Base-by-base conservation (phyloP, 1,139 yeast species). In the Magnusiomyces clavatus region DNA sequence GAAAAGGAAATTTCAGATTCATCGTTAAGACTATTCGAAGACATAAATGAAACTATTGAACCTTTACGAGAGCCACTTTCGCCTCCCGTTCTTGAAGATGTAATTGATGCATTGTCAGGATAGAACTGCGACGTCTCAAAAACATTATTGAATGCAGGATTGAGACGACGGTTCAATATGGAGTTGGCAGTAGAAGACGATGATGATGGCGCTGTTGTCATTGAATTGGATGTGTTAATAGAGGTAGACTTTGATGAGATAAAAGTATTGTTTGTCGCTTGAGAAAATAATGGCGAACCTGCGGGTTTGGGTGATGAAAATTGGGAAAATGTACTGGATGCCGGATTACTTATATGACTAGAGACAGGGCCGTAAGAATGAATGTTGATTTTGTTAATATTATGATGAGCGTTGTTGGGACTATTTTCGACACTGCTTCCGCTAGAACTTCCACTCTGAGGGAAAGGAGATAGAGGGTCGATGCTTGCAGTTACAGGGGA, bases 1-100 rank as follows among this genome's bases (percentile, higher is more conserved):
- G 37, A 31, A 12, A 24, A 29, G 8, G 37, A 29, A 24, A 29
- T 20, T 44, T 29, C 47, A 13, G 40, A 36, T 6, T 44, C 47
- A 17, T 31, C 39, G 40, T 19, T 31, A 3, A 19, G 53, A 12
- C 51, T 24, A 10, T 46, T 45, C 1, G 51, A 48, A 6, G 56
- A 53, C 47, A 51, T 43, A 47, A 48, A 53, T 39, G 60, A 57
- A 16, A 59, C 61, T 3, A 58, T 54, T 3, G 62, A 60, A 16
- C 59, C 61, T 46, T 60, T 60, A 19, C 61, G 52, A 11, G 50
- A 43, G 8, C 36, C 34, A 17, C 31, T 43, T 3, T 46, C 49
- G 38, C 46, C 20, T n/a, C 42, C 19, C 4, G 20, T 17, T 17
- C 42, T 10, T 17, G 24, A 20, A 14, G 42, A 39, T 16, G 24